These are phyloP conservation scores for Xylaria hypoxylon DNA, from an alignment of 2,329 filamentous ascomycete species.

Conservation along the genomic window DNA sequence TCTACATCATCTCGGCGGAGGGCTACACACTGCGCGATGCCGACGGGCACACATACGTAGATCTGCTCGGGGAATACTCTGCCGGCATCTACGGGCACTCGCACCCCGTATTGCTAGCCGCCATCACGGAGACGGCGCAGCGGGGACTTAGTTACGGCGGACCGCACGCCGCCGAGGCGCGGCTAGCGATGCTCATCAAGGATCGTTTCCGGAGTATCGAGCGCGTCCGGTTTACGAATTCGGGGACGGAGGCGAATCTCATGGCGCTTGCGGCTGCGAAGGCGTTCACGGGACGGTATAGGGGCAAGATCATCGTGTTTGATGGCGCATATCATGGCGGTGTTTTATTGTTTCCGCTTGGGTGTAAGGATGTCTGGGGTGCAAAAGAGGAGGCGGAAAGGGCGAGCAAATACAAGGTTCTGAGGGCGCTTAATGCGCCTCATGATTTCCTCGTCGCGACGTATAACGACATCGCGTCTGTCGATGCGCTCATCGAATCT, in stretches of 20 bases:
- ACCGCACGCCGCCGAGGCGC: conserved; percentile 33
- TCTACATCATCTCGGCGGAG: conserved; percentile 55
- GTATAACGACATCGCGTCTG: conserved; percentile 69
- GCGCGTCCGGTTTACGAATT: conserved; percentile 39
- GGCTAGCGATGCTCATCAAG: conserved; percentile 30
- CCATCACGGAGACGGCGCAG: conserved; percentile 56
- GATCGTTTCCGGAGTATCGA: conserved; percentile 30
- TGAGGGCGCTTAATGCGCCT: conserved; percentile 35
- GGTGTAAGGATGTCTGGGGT: conserved; percentile 27
- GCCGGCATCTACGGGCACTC: conserved; percentile 76
- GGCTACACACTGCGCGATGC: conserved; percentile 54
- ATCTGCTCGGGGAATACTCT: conserved; percentile 72
- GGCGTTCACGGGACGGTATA: conserved; percentile 27
- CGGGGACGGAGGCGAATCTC: conserved; percentile 39
- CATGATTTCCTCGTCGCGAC: conserved; percentile 69
- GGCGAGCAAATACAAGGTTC: conserved; percentile 17
- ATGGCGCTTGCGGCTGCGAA: conserved; percentile 38
- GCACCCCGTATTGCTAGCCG: conserved; percentile 62
- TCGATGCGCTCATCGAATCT: conserved; percentile 56
- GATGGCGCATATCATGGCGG: conserved; percentile 39
- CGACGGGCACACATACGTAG: conserved; percentile 63
- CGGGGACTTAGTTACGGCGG: conserved; percentile 37
- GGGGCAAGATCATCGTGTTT: conserved; percentile 36
- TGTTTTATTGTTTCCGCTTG: conserved; percentile 33
- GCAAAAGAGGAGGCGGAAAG: background rate